These are phyloP conservation scores for Aspergillus puulaauensis DNA, from an alignment of 2,329 filamentous ascomycete genomes.

Conservation along the genomic window DNA sequence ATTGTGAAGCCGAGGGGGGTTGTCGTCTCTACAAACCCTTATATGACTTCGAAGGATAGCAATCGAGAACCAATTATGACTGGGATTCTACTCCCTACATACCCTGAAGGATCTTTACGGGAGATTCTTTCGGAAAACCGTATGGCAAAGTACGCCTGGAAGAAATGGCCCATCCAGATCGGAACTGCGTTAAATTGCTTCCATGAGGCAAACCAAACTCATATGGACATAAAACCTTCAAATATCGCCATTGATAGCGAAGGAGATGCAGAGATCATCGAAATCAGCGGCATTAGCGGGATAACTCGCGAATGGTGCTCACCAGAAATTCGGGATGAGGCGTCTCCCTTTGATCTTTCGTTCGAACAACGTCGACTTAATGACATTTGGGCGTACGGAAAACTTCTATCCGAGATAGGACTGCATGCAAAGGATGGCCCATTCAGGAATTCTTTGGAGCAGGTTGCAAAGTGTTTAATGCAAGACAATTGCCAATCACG, in stretches of 20 bases:
- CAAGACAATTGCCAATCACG: conserved; percentile 5
- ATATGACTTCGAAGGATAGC: conserved; percentile 10
- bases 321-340: conserved; percentile 22
- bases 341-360: conserved; percentile 17
- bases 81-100: conserved; percentile 20
- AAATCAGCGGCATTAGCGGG: conserved; percentile 24
- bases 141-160: conserved; percentile 13
- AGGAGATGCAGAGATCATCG: conserved; percentile 21
- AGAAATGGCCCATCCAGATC: conserved; percentile 21
- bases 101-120: conserved; percentile 18
- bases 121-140: conserved; percentile 10
- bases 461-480: conserved; percentile 15
- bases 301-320: conserved; percentile 19
- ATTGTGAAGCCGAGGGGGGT: conserved; percentile 19
- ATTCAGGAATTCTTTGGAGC: conserved; percentile 7
- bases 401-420: conserved; percentile 18
- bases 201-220: conserved; percentile 15
- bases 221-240: conserved; percentile 23
- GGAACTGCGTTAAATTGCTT: conserved; percentile 13
- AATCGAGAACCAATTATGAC: conserved; percentile 14
- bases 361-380: conserved; percentile 19
- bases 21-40: conserved; percentile 17
- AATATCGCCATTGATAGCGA: conserved; percentile 19
- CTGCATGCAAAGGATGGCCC: conserved; percentile 10
- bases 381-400: conserved; percentile 24